Evolutionary conservation across 2,329 filamentous ascomycete genomes (phyloP), one percentile per base, ranked within the genome.

Genomic region (Claviceps maximensis): DNA sequence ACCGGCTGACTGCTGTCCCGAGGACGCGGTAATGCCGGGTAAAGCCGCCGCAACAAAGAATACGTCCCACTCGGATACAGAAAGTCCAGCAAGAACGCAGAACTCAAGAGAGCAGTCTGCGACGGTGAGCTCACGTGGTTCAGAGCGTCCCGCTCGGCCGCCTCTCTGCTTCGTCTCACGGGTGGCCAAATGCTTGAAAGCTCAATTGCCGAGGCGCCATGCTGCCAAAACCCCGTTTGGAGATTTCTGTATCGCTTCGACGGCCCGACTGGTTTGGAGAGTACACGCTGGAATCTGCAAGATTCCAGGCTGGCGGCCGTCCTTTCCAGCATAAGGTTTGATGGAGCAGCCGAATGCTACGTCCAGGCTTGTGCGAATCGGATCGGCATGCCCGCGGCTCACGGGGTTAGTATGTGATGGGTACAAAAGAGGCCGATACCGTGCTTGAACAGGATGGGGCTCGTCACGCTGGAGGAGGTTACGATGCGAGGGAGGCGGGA

Each of bases 241-340:
- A 80, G 69, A 50, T 67, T 69, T 53, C 71, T 70, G 53, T 65
- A 66, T 56, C 62, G 70, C 57, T 69, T 71, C 38, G 72, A 60
- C 48, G 67, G 58, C 47, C 60, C 62, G 47, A 65, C 60, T 46
- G 67, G 60, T 40, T 59, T 63, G 23, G 73, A 71, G 53, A 79
- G 67, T 56, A 77, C 70, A 65, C 76, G 71, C 64, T 75, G 74
- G 63, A 80, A 68, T 59, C 70, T 71, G 69, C 75, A 74, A 65
- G 76, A 72, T 72, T 80, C 78, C 66, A 80, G 66, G 65, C 69
- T 72, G 56, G 73, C 72, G 42, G 76, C 75, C 53, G 77, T 77
- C 72, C 76, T 74, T 71, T 80, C 77, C 61, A 80, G 74, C 76
- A 80, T 79, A 65, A 68, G 70, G 52, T 55, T 54, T 53, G 51